Percentiles rank a stretch among this genome's conserved stretches.
phyloP scores from a whole-genome alignment of 495 filamentous ascomycete genomes.

The Parathielavia appendiculata region DNA sequence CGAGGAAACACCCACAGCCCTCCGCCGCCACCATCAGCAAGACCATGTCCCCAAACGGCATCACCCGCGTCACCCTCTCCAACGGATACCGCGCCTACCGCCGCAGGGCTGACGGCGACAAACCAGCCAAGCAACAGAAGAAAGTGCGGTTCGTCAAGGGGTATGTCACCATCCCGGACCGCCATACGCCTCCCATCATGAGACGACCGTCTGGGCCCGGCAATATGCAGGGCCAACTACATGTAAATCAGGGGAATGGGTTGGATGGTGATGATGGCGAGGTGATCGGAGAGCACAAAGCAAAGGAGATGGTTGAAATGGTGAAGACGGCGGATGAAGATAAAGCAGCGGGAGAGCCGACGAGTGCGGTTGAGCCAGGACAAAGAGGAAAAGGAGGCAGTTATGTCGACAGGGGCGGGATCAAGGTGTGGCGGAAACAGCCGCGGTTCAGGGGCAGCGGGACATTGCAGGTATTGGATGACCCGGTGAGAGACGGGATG shows the following conservation, averaged over 20 bases:
- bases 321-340: too few relatives aligned
- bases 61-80: background rate
- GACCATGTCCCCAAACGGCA: background rate
- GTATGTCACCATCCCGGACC: background rate
- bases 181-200: too few relatives aligned
- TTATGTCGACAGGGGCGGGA: background rate
- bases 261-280: too few relatives aligned
- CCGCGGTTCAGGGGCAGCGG: slow-evolving; percentile 4
- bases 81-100: slow-evolving; percentile 2
- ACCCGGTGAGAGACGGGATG: background rate
- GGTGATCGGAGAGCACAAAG: too few relatives aligned
- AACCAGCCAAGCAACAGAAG: background rate
- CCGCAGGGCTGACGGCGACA: background rate
- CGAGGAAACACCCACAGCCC: too few relatives aligned
- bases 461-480: background rate
- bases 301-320: too few relatives aligned
- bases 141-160: slow-evolving; percentile 3
- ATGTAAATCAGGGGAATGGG: too few relatives aligned
- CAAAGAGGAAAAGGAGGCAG: background rate
- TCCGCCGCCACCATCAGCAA: too few relatives aligned
- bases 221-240: too few relatives aligned
- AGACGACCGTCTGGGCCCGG: too few relatives aligned
- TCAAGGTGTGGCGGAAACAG: background rate
- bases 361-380: background rate
- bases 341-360: too few relatives aligned